Evolutionary conservation across 768 basidiomycete species (phyloP), one percentile per base, ranked within the genome.

Genomic region (Panaeolus cyanescens): DNA sequence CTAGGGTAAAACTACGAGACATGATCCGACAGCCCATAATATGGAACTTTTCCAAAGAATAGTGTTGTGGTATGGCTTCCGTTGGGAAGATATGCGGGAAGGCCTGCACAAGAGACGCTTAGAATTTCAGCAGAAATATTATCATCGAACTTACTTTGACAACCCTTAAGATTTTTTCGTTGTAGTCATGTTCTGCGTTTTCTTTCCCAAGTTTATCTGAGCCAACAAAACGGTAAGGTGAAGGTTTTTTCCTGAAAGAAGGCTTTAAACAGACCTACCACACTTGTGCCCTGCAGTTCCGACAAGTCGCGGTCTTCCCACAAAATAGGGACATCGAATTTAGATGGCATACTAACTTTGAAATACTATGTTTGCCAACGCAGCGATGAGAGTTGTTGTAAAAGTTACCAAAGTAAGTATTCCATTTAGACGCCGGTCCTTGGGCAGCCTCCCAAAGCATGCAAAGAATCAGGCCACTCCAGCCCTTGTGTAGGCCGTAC

Each of bases 391-490:
- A 28, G n/a, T 15, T 30, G 17, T 30, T 59, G 34, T 19, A 25
- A 33, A 37, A 20, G 19, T 73, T 59, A 92, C 92, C 77, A 12
- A 96, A 78, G 74, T 96, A 96, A 9, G 79, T 79, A 5, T 71
- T 68, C 95, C 94, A 93, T 58, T 76, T 85, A 54, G 92, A 90
- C 19, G 78, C 68, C 3, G 76, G 59, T 0, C 87, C 87, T 64
- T 81, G 81, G 3, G 87, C 83, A 58, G 84, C 85, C 74, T 99
- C 97, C 92, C 93, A 97, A 91, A 99, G 93, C 88, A 99, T 90
- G 64, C 89, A 92, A 36, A 99, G 79, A 61, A 99, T 98, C 45
- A 98, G 76, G 3, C 91, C 90, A 1, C 83, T 79, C 97, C 97
- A 99, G 7, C 94, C 89, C 59, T 83, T 75, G 55, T 89, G 79